Evolutionary conservation across 1,139 yeast genomes (phyloP), one percentile per base, ranked within the genome.

Genomic region (Meyerozyma elateridarum): DNA sequence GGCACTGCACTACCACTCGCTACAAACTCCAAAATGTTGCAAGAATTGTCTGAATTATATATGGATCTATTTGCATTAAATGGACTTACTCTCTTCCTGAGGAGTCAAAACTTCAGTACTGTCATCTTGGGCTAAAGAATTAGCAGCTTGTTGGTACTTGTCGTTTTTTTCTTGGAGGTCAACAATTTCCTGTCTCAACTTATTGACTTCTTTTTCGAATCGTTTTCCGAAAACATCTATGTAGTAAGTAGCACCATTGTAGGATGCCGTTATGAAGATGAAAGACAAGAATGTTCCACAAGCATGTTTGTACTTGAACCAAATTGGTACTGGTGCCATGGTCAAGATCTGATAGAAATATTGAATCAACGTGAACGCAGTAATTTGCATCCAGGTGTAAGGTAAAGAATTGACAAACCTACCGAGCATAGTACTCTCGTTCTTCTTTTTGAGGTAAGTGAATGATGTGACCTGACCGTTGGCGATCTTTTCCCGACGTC

Each of bases 241-340:
- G 52, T 91, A 91, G 52, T 85, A 91, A 1, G 95, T 85, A 2
- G 97, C 97, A 20, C 98, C 98, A 46, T 91, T 89, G 55, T 83
- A 85, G 31, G 88, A 70, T 2, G 97, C 94, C 60, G 79, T 73
- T 22, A 79, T 57, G 47, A 88, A 87, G 17, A 91, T 85, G 35
- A 73, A 67, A 3, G 77, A 57, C 39, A 91, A 72, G 52, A 88
- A 89, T 1, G 69, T 47, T 0, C 82, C 77, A 26, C 94, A 85
- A 1, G 84, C 73, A 35, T 65, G 62, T 46, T 80, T 80, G 53
- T 78, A 73, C 28, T 71, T 66, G 56, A 85, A 85, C 85, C 95
- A 85, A 16, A 91, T 53, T 0, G 96, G 95, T 48, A 96, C 87
- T 7, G 88, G 71, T 29, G 79, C 59, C 97, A 91, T 91, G 9